Evolutionary conservation across 495 filamentous ascomycete species (phyloP).

Genomic region (Trichocladium uniseriatum): DNA sequence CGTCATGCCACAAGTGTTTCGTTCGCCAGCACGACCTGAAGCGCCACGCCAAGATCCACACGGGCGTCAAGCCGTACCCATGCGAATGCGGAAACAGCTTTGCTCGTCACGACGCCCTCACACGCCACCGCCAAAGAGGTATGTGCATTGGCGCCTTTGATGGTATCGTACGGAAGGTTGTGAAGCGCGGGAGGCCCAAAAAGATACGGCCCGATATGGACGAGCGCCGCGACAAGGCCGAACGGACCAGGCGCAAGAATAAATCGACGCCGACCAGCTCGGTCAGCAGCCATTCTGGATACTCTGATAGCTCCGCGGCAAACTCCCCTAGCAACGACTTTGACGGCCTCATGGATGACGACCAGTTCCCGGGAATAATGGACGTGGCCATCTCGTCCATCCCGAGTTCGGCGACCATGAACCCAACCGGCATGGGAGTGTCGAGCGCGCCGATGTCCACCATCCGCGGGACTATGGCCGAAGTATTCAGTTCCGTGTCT

Average conservation of each 20-base stretch:
- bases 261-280: constrained; percentile 36
- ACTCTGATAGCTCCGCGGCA: constrained; percentile 38
- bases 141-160: constrained; percentile 92
- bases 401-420: constrained; percentile 25
- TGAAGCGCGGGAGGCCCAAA: constrained; percentile 41
- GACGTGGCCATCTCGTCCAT: constrained; percentile 30
- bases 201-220: constrained; percentile 47
- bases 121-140: constrained; percentile 83
- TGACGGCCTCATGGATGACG: constrained; percentile 34
- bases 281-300: constrained; percentile 35
- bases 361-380: constrained; percentile 31
- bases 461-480: constrained; percentile 21
- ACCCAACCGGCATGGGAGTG: constrained; percentile 29
- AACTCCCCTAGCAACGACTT: constrained; percentile 38
- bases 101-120: constrained; percentile 87
- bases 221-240: constrained; percentile 55
- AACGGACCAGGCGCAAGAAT: constrained; percentile 44
- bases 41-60: constrained; percentile 93
- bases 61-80: constrained; percentile 81
- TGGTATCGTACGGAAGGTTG: constrained; percentile 57
- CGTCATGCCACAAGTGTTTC: constrained; percentile 84
- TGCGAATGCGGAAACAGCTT: constrained; percentile 88
- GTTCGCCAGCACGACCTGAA: constrained; percentile 96
- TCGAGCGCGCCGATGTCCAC: constrained; percentile 35
- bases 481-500: constrained; percentile 24